Percentiles rank a stretch among this genome's conserved stretches.
Evolutionary conservation across 2,329 filamentous ascomycete genomes (phyloP).

Genomic region (Aureobasidium lini): DNA sequence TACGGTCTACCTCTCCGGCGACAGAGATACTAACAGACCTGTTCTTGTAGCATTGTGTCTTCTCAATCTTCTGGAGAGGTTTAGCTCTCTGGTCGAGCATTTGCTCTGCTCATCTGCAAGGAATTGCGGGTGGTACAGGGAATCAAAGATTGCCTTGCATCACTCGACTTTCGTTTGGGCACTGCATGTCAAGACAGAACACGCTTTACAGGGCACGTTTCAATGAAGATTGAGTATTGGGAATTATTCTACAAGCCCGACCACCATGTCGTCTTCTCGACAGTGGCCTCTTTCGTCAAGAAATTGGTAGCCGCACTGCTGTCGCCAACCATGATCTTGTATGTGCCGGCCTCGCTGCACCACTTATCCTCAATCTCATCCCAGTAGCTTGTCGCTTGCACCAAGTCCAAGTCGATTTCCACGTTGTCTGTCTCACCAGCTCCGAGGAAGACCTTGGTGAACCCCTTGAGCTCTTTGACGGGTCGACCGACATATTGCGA

Average conservation of each 20-base stretch:
- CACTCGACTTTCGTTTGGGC: too few relatives aligned
- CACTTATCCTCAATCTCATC: slow-evolving; percentile 60
- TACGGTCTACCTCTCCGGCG: too few relatives aligned
- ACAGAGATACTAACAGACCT: too few relatives aligned
- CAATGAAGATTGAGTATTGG: too few relatives aligned
- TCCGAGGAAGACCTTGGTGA: slow-evolving; percentile 55
- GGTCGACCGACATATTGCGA: slow-evolving; percentile 53
- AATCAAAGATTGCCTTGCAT: too few relatives aligned
- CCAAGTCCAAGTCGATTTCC: slow-evolving; percentile 47
- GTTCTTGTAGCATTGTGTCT: too few relatives aligned
- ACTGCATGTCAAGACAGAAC: too few relatives aligned
- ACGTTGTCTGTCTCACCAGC: slow-evolving; percentile 51
- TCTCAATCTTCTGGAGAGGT: too few relatives aligned
- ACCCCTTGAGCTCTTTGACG: slow-evolving; percentile 63
- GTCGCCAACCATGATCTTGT: neutral
- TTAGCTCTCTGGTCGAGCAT: too few relatives aligned
- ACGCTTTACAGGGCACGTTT: too few relatives aligned
- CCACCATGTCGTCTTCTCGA: neutral
- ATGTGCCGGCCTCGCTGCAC: slow-evolving; percentile 24
- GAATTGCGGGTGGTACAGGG: too few relatives aligned
- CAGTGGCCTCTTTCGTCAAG: neutral
- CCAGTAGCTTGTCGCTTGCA: slow-evolving; percentile 62
- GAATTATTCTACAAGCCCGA: neutral
- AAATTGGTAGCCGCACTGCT: neutral
- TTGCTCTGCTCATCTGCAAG: too few relatives aligned